Conservation (phyloP, 805 yeast species). For the Ogataea neopini region DNA sequence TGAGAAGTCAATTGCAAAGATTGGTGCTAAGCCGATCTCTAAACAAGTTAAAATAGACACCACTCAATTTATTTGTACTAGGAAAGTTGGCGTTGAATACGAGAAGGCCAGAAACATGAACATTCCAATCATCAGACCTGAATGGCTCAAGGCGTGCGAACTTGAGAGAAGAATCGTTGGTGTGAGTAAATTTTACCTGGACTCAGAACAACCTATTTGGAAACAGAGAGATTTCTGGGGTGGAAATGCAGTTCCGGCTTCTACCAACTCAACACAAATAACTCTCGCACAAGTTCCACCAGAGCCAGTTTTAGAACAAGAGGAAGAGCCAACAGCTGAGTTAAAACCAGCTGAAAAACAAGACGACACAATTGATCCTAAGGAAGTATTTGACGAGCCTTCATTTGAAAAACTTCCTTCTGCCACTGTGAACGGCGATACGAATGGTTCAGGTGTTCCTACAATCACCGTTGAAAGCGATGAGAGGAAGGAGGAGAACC, state of each 20-base stretch:
- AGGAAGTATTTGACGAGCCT: conserved; percentile 21
- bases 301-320: no score
- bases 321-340: conserved; percentile 6
- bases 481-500: not conserved
- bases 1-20: conserved; percentile 57
- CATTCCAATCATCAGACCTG: conserved; percentile 93
- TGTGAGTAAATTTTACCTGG: conserved; percentile 81
- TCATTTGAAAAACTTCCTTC: conserved; percentile 9
- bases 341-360: conserved; percentile 6
- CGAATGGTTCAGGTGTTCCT: conserved; percentile 17
- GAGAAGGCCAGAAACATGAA: conserved; percentile 79
- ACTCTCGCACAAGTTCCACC: no score
- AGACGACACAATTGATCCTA: conserved; percentile 14
- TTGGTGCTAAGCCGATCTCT: conserved; percentile 84
- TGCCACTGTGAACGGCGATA: not conserved
- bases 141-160: conserved; percentile 95
- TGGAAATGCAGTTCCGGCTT: conserved; percentile 4
- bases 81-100: conserved; percentile 62
- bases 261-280: conserved; percentile 7
- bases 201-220: conserved; percentile 46
- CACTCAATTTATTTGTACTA: conserved; percentile 86
- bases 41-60: conserved; percentile 80
- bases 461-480: conserved; percentile 15
- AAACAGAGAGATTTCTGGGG: conserved; percentile 46
- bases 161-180: conserved; percentile 87